These are phyloP conservation scores for Tetrapisispora phaffii DNA, from an alignment of 805 yeast genomes.

Conservation along the genomic window DNA sequence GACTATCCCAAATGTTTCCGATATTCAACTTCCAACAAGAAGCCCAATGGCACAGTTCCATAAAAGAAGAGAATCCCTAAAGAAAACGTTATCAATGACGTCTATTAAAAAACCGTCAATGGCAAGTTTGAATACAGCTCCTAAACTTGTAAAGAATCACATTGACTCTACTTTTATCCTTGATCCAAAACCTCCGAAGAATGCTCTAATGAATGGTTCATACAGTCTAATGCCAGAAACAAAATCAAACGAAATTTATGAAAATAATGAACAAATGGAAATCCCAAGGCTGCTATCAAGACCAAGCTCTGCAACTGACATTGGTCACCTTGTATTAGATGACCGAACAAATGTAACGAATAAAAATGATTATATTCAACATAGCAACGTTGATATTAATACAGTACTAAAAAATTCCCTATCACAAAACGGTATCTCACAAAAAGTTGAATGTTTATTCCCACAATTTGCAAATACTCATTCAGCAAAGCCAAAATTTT, in stretches of 20 bases:
- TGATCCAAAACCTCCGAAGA: conserved; percentile 24
- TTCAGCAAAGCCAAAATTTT: background rate
- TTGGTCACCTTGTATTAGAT: background rate
- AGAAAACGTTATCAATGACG: conserved; percentile 21
- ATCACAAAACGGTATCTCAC: background rate
- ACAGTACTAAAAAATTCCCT: background rate
- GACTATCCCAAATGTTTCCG: background rate
- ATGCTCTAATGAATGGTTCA: conserved; percentile 27
- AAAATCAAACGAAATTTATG: conserved; percentile 4
- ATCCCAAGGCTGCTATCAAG: conserved; percentile 24
- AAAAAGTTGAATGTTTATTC: background rate
- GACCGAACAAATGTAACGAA: background rate
- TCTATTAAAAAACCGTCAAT: conserved; percentile 3
- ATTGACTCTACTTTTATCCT: conserved; percentile 24
- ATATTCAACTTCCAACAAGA: conserved; percentile 2
- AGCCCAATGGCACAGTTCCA: background rate
- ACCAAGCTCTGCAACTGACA: conserved; percentile 12
- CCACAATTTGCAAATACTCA: background rate
- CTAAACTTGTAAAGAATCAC: background rate
- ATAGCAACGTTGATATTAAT: background rate
- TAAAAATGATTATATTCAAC: background rate
- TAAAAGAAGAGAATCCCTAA: conserved; percentile 17
- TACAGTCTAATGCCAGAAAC: conserved; percentile 25
- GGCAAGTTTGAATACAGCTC: background rate
- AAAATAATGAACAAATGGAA: conserved; percentile 4